A percentile compares a stretch with the other conserved stretches of the same genome.
Evolutionary conservation across 352 stramenopile genomes (phyloP).

Genomic region (Thalassiosira mediterranea): DNA sequence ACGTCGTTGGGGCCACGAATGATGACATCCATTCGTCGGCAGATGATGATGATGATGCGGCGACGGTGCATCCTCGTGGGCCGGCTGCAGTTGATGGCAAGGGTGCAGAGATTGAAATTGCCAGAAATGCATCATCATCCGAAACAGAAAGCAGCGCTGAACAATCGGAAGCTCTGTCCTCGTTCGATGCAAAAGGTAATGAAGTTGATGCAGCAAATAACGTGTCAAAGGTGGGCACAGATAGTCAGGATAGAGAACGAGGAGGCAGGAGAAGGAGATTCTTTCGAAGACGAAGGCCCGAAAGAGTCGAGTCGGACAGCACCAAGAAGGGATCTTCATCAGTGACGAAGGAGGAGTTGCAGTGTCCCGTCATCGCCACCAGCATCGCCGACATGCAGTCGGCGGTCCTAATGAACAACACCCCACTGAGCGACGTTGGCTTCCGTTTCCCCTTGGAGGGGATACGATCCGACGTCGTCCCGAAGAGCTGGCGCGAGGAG

Average conservation of each 20-base stretch:
- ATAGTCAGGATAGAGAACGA: neutral
- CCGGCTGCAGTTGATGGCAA: too few species aligned
- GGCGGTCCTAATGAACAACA: conserved; percentile 37
- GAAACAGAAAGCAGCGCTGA: too few species aligned
- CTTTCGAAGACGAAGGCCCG: conserved; percentile 1
- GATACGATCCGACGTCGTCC: conserved; percentile 41
- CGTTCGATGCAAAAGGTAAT: conserved; percentile 1
- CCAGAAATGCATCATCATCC: too few species aligned
- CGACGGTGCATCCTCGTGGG: too few species aligned
- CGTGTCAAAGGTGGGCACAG: neutral
- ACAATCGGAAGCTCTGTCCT: too few species aligned
- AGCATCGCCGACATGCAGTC: conserved; percentile 42
- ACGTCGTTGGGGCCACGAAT: too few species aligned
- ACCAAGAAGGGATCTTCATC: neutral
- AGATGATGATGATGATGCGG: too few species aligned
- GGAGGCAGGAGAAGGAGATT: neutral
- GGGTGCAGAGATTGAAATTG: too few species aligned
- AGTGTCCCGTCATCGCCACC: conserved; percentile 39
- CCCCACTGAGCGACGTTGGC: conserved; percentile 39
- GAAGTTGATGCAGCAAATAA: neutral
- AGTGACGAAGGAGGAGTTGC: conserved; percentile 39
- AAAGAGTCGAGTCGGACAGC: neutral
- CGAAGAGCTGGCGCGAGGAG: neutral
- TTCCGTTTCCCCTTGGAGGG: conserved; percentile 48
- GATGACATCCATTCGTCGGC: too few species aligned